phyloP scores from a whole-genome alignment of 345 rosid genomes.

The Eucalyptus shirleyi region DNA sequence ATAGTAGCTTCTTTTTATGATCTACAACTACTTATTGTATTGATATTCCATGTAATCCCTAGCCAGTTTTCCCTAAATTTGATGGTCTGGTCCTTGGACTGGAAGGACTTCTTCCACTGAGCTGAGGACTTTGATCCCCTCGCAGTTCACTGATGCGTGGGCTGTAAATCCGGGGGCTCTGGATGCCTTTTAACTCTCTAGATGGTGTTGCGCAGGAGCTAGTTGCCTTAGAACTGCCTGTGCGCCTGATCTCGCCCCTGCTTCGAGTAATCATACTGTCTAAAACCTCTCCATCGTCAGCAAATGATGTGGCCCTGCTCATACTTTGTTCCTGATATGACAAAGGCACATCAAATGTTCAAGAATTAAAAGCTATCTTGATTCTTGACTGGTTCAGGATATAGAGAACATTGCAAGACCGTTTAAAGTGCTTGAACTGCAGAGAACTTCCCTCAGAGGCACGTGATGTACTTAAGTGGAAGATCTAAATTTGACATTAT shows the following conservation, averaged over 20 bases:
- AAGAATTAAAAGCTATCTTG: neutral
- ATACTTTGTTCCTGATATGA: conserved; percentile 43
- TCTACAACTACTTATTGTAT: neutral
- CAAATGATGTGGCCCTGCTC: conserved; percentile 51
- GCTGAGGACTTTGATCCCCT: conserved; percentile 45
- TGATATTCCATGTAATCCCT: neutral
- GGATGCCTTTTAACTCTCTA: conserved; percentile 26
- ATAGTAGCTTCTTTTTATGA: neutral
- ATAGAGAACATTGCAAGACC: neutral
- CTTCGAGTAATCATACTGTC: conserved; percentile 78
- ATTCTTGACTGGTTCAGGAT: neutral
- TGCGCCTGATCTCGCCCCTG: conserved; percentile 71
- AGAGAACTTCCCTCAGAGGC: neutral
- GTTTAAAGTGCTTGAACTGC: neutral
- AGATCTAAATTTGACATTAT: neutral
- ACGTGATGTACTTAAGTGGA: neutral
- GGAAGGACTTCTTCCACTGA: conserved; percentile 40
- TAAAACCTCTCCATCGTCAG: conserved; percentile 61
- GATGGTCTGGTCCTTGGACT: conserved; percentile 52
- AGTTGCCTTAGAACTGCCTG: conserved; percentile 44
- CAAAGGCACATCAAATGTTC: neutral
- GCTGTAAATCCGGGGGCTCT: conserved; percentile 49
- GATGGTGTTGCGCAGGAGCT: conserved; percentile 31
- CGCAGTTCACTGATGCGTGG: conserved; percentile 44
- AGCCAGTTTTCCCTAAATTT: conserved; percentile 51